Conservation (phyloP, 148 eudicot genomes). For the Gaultheria prostrata region DNA sequence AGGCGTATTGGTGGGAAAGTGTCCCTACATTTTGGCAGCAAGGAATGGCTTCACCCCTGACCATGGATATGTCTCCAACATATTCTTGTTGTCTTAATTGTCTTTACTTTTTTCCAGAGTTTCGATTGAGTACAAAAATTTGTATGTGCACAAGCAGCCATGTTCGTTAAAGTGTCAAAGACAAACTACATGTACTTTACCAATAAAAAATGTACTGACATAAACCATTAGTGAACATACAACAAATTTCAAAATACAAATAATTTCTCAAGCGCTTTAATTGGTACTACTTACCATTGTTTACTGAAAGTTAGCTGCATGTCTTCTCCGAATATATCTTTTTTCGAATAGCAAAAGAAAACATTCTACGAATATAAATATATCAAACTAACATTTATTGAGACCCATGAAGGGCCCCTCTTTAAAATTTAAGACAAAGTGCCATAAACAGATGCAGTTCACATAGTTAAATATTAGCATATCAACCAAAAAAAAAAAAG, state of each 20-base stretch:
- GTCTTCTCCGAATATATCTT: neutral
- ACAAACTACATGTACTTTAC: neutral
- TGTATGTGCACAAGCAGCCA: neutral
- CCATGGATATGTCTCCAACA: neutral
- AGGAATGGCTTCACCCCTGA: neutral
- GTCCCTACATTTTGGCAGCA: neutral
- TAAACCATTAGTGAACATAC: neutral
- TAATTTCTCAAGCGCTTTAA: neutral
- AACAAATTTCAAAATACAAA: neutral
- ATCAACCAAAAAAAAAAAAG: neutral
- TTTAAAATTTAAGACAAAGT: neutral
- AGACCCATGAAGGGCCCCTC: neutral
- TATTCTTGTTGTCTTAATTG: neutral
- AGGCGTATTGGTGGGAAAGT: neutral
- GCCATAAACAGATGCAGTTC: constrained; percentile 2
- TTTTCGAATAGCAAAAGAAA: no score
- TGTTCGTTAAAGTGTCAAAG: neutral
- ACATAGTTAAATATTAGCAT: neutral
- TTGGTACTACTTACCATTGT: neutral
- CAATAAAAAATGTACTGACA: neutral
- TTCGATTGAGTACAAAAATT: neutral
- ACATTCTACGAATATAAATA: no score
- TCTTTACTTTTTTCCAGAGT: neutral
- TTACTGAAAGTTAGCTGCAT: neutral
- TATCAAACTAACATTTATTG: neutral